A percentile compares a stretch with the other conserved stretches of the same genome.
phyloP scores from a whole-genome alignment of 768 basidiomycete genomes.

The Tylopilus rubrobrunneus region DNA sequence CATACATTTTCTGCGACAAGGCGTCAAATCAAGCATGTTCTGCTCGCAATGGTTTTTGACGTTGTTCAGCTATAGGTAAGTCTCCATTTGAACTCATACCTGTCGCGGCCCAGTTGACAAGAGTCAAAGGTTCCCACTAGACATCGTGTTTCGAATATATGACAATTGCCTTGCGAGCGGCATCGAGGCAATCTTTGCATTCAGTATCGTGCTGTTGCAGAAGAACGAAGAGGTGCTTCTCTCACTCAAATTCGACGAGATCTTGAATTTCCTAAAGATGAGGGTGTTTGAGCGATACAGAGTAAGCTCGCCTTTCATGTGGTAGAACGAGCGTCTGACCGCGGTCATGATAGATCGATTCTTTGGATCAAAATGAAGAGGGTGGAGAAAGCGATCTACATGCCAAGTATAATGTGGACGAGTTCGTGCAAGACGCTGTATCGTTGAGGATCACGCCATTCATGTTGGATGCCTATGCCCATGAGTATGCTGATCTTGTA shows the following conservation, averaged over 20 bases:
- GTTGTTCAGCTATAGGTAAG: constrained; percentile 89
- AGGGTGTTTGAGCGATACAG: constrained; percentile 83
- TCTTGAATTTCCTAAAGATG: constrained; percentile 78
- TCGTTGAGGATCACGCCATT: constrained; percentile 88
- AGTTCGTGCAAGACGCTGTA: constrained; percentile 86
- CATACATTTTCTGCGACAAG: constrained; percentile 89
- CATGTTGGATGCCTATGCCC: constrained; percentile 87
- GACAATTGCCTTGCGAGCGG: constrained; percentile 96
- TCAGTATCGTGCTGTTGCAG: constrained; percentile 81
- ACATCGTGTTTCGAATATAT: constrained; percentile 93
- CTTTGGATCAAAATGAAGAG: constrained; percentile 25
- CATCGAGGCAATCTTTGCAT: constrained; percentile 95
- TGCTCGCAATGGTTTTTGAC: constrained; percentile 99
- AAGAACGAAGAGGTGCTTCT: constrained; percentile 83
- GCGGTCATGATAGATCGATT: constrained; percentile 22
- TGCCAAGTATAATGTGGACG: constrained; percentile 61
- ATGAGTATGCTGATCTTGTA: constrained; percentile 82
- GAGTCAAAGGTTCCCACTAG: constrained; percentile 76
- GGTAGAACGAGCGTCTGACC: not conserved
- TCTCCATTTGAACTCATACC: not conserved
- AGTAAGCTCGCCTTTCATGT: constrained; percentile 23
- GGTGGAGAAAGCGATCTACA: constrained; percentile 12
- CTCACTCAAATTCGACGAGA: constrained; percentile 85
- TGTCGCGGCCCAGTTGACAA: not conserved
- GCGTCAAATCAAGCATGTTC: constrained; percentile 97